Percentiles rank a stretch among this genome's conserved stretches.
These are phyloP conservation scores for Aspergillus ustus DNA, from an alignment of 2,329 filamentous ascomycete species.

Conservation along the genomic window DNA sequence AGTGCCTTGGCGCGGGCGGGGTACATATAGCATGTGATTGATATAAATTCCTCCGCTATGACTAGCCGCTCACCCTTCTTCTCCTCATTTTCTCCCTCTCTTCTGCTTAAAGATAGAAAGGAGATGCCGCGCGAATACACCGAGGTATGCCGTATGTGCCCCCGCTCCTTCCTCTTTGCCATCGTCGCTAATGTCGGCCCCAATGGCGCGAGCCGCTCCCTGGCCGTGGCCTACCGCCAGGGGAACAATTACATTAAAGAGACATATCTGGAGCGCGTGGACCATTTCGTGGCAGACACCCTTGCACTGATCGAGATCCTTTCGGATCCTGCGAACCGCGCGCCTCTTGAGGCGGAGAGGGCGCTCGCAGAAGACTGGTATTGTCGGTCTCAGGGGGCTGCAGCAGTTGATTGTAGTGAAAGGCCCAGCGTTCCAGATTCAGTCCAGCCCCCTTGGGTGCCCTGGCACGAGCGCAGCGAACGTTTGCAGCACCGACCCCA, in stretches of 20 bases:
- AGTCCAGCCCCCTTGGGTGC: slow-evolving; percentile 19
- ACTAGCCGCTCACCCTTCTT: too few species aligned
- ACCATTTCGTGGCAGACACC: slow-evolving; percentile 16
- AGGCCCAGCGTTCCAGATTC: slow-evolving; percentile 11
- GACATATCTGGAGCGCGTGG: background rate
- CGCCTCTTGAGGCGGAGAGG: slow-evolving; percentile 21
- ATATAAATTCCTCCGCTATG: too few species aligned
- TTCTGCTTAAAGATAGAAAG: too few species aligned
- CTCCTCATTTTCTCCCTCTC: too few species aligned
- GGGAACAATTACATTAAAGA: slow-evolving; percentile 3
- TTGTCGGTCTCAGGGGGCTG: too few species aligned
- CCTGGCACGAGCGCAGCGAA: too few species aligned
- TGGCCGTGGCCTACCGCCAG: slow-evolving; percentile 23
- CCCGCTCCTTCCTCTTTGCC: slow-evolving; percentile 21
- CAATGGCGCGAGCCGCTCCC: slow-evolving; percentile 17
- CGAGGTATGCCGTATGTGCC: background rate
- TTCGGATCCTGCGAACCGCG: slow-evolving; percentile 22
- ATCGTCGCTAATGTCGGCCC: slow-evolving; percentile 23
- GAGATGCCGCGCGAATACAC: too few species aligned
- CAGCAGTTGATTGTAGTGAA: background rate
- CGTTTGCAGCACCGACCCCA: slow-evolving; percentile 15
- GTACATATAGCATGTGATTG: too few species aligned
- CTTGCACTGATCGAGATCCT: slow-evolving; percentile 20
- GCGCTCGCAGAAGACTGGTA: slow-evolving; percentile 21
- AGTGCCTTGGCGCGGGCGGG: too few species aligned